Base-by-base conservation (phyloP, 257 asterid genomes). In the Scutellaria galericulata region DNA sequence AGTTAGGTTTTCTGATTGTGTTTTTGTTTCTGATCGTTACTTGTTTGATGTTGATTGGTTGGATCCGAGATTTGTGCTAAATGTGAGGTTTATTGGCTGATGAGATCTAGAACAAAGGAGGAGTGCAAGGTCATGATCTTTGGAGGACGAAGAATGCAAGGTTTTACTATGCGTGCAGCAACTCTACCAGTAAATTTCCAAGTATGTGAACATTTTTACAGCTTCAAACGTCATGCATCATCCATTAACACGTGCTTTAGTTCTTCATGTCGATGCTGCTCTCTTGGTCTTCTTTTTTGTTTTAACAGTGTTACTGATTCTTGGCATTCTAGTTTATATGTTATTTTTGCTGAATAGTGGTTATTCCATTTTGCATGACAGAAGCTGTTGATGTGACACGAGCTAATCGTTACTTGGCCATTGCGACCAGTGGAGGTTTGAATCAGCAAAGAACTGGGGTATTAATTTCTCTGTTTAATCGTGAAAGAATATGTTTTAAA, bases 361-460 rank as follows among this genome's bases (percentile, higher is more conserved):
- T 61, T 46, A 63, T 63, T 71, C 13, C 76, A 55, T 57, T 76
- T 70, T 71, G 57, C 69, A 44, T 64, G 35, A 70, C 95, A 95
- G 99, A 83, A 68, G 94, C 96, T 77, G 80, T 72, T 73, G 83
- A 73, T 12, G 73, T 87, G 59, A 89, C 86, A 6, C 82, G 65
- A 44, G 75, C 87, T n/a, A 82, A 90, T 79, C 90, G 96, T 39
- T 92, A 86, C 79, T 85, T 95, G 91, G 83, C 83, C 63, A 90
- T 95, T 70, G 97, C 93, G 62, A 86, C 98, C 66, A 95, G 99
- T 82, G 99, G 99, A 77, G 99, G 99, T 73, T 82, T 95, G 69
- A 95, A 95, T 82, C 98, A 95, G 83, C 99, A 95, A 83, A 88
- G 99, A 80, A 95, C 96, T 68, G 99, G 99, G 97, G 99, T 92